Conservation (phyloP, 2,329 filamentous ascomycete species). For the Verticillium isaacii region DNA sequence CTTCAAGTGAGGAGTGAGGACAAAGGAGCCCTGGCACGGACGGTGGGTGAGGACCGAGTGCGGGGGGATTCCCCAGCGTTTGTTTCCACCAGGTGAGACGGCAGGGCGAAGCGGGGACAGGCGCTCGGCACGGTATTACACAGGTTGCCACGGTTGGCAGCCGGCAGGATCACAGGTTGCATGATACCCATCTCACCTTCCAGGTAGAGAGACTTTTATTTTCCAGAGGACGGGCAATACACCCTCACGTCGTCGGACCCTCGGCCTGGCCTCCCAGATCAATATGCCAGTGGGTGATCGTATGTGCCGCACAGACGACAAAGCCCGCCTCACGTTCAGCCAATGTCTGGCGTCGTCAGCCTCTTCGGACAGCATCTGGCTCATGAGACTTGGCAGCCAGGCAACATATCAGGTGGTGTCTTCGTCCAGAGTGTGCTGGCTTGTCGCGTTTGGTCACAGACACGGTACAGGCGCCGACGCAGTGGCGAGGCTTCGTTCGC, state of each 20-base stretch:
- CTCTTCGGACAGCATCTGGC: neutral
- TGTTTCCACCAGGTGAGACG: neutral
- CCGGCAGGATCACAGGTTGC: neutral
- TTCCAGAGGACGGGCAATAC: constrained; percentile 1
- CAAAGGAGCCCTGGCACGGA: neutral
- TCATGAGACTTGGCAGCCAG: neutral
- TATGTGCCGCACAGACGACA: neutral
- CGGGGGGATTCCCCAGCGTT: neutral
- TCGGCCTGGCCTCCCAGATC: neutral
- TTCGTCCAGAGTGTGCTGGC: neutral
- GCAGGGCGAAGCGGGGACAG: neutral
- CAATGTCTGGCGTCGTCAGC: neutral
- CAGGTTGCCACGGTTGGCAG: neutral
- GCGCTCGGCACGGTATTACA: neutral
- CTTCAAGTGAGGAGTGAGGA: constrained; percentile 44
- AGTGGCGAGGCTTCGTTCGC: neutral
- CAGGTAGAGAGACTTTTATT: constrained; percentile 1
- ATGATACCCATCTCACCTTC: constrained; percentile 10
- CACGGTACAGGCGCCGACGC: neutral
- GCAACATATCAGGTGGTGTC: neutral
- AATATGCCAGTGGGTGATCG: neutral
- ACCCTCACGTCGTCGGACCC: neutral
- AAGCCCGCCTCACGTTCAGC: neutral
- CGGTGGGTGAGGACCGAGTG: neutral
- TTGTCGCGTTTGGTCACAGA: neutral